Evolutionary conservation across 1,139 yeast genomes (phyloP), one percentile per base, ranked within the genome.

Genomic region (Nakaseomyces nivariensis): DNA sequence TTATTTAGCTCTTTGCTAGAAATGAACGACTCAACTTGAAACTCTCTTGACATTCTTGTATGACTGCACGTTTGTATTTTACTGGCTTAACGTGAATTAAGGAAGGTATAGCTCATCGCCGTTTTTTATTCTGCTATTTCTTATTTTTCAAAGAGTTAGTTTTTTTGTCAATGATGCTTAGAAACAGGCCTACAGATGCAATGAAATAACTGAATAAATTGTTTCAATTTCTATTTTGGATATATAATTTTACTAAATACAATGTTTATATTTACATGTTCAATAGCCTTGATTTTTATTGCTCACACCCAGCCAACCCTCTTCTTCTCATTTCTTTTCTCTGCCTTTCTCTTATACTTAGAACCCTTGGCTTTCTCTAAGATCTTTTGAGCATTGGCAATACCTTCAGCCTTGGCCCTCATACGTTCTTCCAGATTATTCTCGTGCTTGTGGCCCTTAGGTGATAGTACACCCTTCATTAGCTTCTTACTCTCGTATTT

Each of bases 391-490:
- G 86, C 89, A 54, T 77, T 74, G 43, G 72, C 77, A 60, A 87
- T 69, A 32, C 95, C 97, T 52, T 79, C 81, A 33, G 69, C 71
- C 66, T 86, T 80, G 57, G 75, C 77, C 56, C 72, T 73, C 67
- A 79, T 72, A 67, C 88, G 81, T 29, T 71, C 80, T 5, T 78
- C 83, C 54, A 77, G 75, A 48, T 76, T 78, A 65, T 89, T 77
- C 68, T 88, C 95, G 75, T 89, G 80, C 68, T 82, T 85, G 59
- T 81, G 82, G 48, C 88, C 84, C 77, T 87, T 88, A 60, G 89
- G 95, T 62, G 72, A 72, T 61, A 82, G 68, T 37, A 87, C 85
- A 66, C 96, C 96, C 62, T 77, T 78, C 79, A 87, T 78, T 69
- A 85, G 78, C 63, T 77, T 77, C 74, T 83, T 85, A 55, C 76